phyloP scores from a whole-genome alignment of 192 early-diverging fungal genomes.

The Coemansia sp. region DNA sequence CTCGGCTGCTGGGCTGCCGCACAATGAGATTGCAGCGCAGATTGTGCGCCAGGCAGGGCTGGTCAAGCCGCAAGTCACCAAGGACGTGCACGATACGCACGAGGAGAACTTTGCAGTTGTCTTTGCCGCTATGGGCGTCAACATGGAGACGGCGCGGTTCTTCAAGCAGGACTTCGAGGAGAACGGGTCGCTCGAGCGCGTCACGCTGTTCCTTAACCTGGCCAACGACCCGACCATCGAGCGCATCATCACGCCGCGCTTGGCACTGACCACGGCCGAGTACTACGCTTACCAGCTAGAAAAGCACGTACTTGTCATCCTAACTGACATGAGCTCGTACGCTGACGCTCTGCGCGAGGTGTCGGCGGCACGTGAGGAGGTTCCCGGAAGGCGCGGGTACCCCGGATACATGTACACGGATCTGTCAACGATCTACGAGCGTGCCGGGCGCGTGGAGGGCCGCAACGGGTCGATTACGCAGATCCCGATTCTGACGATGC shows the following conservation, averaged over 20 bases:
- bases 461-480: conserved; percentile 98
- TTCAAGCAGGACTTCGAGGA: conserved; percentile 99
- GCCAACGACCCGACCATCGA: conserved; percentile 99
- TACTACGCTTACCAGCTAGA: conserved; percentile 99
- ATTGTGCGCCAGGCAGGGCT: conserved; percentile 98
- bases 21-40: conserved; percentile 99
- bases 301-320: conserved; percentile 98
- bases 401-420: conserved; percentile 99
- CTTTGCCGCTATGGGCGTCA: conserved; percentile 99
- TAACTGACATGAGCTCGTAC: conserved; percentile 99
- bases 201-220: conserved; percentile 98
- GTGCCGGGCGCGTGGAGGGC: conserved; percentile 96
- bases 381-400: conserved; percentile 98
- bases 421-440: conserved; percentile 99
- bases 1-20: conserved; percentile 96
- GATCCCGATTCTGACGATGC: conserved; percentile 99
- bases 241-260: conserved; percentile 98
- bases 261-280: conserved; percentile 98
- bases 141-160: conserved; percentile 99
- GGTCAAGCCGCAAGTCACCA: conserved; percentile 83
- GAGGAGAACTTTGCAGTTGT: conserved; percentile 99
- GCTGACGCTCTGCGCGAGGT: conserved; percentile 99
- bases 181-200: conserved; percentile 98
- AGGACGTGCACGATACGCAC: conserved; percentile 92
- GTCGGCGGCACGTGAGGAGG: conserved; percentile 98